A percentile compares a stretch with the other conserved stretches of the same genome.
Evolutionary conservation across 2,329 filamentous ascomycete genomes (phyloP).

Genomic region (Aspergillus pseudoviridinutans): DNA sequence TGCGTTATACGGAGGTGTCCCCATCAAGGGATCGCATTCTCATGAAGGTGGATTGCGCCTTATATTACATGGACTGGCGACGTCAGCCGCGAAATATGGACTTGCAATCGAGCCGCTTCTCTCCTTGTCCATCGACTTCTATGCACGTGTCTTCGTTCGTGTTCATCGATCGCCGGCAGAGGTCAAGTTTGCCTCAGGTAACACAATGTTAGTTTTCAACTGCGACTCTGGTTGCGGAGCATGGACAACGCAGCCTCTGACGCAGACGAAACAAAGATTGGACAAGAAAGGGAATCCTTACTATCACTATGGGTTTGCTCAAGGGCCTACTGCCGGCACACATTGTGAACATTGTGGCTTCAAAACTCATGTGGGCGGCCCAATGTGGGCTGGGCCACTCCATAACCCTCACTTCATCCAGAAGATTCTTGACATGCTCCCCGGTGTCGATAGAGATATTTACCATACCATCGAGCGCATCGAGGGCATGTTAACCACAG

Average conservation of each 20-base stretch:
- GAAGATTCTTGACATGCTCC: constrained; percentile 69
- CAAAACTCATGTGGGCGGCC: constrained; percentile 83
- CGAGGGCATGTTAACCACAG: constrained; percentile 86
- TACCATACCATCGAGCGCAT: constrained; percentile 81
- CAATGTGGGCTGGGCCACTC: constrained; percentile 90
- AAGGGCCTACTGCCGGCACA: constrained; percentile 63
- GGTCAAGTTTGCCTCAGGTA: constrained; percentile 86
- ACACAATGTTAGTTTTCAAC: constrained; percentile 88
- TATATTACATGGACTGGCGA: constrained; percentile 76
- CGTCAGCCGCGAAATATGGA: constrained; percentile 78
- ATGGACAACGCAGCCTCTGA: constrained; percentile 78
- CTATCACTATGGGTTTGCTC: constrained; percentile 73
- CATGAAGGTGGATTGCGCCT: constrained; percentile 88
- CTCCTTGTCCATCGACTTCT: constrained; percentile 94
- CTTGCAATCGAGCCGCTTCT: constrained; percentile 85
- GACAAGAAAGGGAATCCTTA: constrained; percentile 69
- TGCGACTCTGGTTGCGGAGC: constrained; percentile 90
- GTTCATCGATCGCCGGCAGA: constrained; percentile 74
- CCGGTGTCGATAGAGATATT: constrained; percentile 60
- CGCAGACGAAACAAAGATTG: constrained; percentile 61
- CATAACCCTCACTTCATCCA: constrained; percentile 82
- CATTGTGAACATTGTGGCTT: constrained; percentile 78
- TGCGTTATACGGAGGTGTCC: constrained; percentile 86
- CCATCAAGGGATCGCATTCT: constrained; percentile 76
- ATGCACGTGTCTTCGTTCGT: constrained; percentile 81